Base-by-base conservation (phyloP, 2,329 filamentous ascomycete genomes). In the Aspergillus caelatus region DNA sequence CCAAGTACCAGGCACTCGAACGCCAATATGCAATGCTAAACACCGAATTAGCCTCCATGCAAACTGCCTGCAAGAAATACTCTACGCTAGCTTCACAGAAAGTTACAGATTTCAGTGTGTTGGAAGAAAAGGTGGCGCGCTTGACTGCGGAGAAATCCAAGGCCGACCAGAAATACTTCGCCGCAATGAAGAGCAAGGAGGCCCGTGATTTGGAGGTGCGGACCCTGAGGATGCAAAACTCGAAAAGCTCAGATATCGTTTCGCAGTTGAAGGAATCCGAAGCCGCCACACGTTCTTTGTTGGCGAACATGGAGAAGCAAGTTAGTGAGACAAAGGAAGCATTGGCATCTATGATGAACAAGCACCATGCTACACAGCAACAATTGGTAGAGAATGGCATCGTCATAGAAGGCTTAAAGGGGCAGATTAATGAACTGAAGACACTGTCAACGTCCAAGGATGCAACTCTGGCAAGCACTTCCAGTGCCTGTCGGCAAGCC, bases 111-210 rank as follows among this genome's bases (percentile, higher is more conserved):
- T 88, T 91, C 58, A 82, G 84, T 7, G 83, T 85, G 4, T 82
- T 93, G 74, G 94, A 98, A 79, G 93, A 97, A 62, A 91, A 90
- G 66, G 83, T 94, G 43, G 81, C 87, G 21, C 83, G 91, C 28
- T 81, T 96, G 23, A 88, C 87, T 46, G 92, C 93, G 0, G 93
- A 99, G 79, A 99, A 99, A 81, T 89, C 90, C 68, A 98, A 97
- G 78, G 94, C 94, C 1, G 95, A 99, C 73, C 94, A 98, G 74
- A 98, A 98, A 79, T 99, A 96, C 76, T 98, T 98, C 77, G 92
- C 92, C 1, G 93, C 94, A 10, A 93, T 96, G 84, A 97, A 97
- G 76, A 91, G 94, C 70, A 96, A 94, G 74, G 94, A 98, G 73
- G 89, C 91, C 52, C 86, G 93, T 57, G 90, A 93, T 62, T 85